These are phyloP conservation scores for Hebeloma cylindrosporum DNA, from an alignment of 768 basidiomycete species.

Conservation along the genomic window DNA sequence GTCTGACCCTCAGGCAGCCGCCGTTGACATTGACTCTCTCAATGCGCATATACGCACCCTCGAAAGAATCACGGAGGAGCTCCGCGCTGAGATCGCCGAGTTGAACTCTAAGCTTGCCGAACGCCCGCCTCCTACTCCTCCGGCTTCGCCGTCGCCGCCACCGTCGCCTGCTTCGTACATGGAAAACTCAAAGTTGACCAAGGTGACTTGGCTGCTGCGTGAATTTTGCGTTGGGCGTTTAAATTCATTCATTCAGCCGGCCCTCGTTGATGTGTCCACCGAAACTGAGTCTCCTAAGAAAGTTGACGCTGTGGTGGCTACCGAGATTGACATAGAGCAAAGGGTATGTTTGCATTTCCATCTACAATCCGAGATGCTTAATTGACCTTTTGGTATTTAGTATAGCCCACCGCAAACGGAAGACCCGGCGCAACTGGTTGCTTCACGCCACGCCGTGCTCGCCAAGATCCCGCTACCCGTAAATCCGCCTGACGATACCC, in stretches of 20 bases:
- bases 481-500: conserved; percentile 60
- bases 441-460: conserved; percentile 55
- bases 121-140: conserved; percentile 22
- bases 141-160: conserved; percentile 43
- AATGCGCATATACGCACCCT: conserved; percentile 40
- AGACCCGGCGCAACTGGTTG: conserved; percentile 46
- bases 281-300: no score
- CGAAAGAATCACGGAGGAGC: conserved; percentile 37
- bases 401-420: conserved; percentile 29
- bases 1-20: neutral
- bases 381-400: conserved; percentile 11
- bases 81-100: conserved; percentile 34
- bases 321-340: conserved; percentile 6
- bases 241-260: no score
- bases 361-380: neutral
- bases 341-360: conserved; percentile 10
- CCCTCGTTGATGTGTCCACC: no score
- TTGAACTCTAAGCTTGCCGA: conserved; percentile 31
- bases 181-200: no score
- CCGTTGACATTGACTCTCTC: conserved; percentile 26
- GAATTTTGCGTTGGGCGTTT: no score
- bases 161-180: no score
- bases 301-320: no score
- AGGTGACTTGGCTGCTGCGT: no score
- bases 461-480: conserved; percentile 62